phyloP scores from a whole-genome alignment of 2,329 filamentous ascomycete genomes.

The Orbilia brochopaga region DNA sequence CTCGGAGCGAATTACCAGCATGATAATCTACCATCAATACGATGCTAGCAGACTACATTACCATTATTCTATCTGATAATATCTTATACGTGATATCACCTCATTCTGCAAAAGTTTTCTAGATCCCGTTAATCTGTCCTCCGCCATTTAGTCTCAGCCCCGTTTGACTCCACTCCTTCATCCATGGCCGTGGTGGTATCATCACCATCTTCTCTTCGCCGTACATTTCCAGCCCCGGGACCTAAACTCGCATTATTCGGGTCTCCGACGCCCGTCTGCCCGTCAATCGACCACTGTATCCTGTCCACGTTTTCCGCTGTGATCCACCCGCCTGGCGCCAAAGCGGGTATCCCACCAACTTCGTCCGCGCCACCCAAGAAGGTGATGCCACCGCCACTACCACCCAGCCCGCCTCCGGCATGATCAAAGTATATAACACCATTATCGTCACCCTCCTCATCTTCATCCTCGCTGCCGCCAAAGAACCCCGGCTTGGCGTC shows the following conservation, averaged over 20 bases:
- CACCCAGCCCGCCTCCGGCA: background rate
- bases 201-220: constrained; percentile 33
- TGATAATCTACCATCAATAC: too few species aligned
- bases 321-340: constrained; percentile 49
- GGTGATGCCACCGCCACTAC: constrained; percentile 20
- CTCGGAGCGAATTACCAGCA: background rate
- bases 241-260: constrained; percentile 33
- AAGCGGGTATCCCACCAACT: constrained; percentile 46
- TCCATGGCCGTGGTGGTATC: constrained; percentile 1
- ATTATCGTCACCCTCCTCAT: constrained; percentile 14
- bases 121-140: constrained; percentile 43
- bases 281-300: constrained; percentile 45
- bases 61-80: too few species aligned
- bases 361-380: constrained; percentile 47
- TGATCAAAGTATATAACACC: constrained; percentile 47
- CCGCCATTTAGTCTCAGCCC: constrained; percentile 30
- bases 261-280: constrained; percentile 38
- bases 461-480: constrained; percentile 25
- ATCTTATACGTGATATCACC: too few species aligned
- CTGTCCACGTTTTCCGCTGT: constrained; percentile 49
- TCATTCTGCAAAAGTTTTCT: too few species aligned
- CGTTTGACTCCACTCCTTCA: constrained; percentile 18
- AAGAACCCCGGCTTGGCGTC: constrained; percentile 44
- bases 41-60: too few species aligned
- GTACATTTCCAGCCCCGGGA: constrained; percentile 34